Percentiles rank a stretch among this genome's conserved stretches.
phyloP scores from a whole-genome alignment of 2,329 filamentous ascomycete species.

The Penicillium palitans region DNA sequence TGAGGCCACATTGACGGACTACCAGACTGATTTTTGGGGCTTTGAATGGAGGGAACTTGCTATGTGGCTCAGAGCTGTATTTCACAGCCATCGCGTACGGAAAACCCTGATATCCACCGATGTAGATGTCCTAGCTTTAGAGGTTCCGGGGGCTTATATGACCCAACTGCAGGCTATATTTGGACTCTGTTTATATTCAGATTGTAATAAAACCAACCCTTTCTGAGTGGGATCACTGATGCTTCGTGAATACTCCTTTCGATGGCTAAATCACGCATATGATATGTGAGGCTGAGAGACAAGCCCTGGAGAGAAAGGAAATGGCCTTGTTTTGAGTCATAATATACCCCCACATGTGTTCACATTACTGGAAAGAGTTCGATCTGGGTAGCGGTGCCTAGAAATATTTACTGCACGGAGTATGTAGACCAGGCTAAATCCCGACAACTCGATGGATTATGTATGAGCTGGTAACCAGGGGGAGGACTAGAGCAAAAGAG shows the following conservation, averaged over 20 bases:
- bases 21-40: neutral
- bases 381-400: neutral
- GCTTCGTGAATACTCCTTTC: neutral
- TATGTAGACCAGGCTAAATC: neutral
- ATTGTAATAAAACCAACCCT: neutral
- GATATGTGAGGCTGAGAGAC: neutral
- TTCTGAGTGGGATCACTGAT: neutral
- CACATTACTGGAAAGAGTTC: neutral
- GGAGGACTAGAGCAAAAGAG: constrained; percentile 2
- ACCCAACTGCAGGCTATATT: neutral
- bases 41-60: neutral
- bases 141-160: neutral
- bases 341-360: neutral
- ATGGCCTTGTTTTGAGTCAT: neutral
- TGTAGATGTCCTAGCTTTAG: neutral
- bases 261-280: neutral
- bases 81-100: neutral
- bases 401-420: neutral
- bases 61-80: neutral
- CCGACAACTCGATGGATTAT: constrained; percentile 7
- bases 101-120: neutral
- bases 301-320: neutral
- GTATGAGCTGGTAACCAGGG: constrained; percentile 5
- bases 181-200: neutral
- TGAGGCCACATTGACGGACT: neutral